Base-by-base conservation (phyloP, 148 eudicot genomes). In the Gaultheria prostrata region DNA sequence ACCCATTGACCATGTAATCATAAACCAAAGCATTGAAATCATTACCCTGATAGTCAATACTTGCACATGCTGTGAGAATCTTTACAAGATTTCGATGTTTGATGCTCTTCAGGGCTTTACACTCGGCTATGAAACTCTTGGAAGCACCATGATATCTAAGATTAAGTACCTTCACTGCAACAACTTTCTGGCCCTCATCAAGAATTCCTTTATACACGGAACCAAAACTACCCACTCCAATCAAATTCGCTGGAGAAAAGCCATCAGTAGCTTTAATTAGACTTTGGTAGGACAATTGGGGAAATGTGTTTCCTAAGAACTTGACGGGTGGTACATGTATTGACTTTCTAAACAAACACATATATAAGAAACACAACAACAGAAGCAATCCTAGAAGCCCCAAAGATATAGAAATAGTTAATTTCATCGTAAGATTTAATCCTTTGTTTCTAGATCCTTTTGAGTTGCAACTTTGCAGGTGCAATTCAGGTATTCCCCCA, bases 401-500 rank as follows among this genome's bases (percentile, higher is more conserved):
- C 1, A 53, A 0, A 14, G 57, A 15, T 53, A 53, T 6, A 1
- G 20, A 4, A 0, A 56, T 2, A 20, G n/a, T 8, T 21, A 59
- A 8, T 21, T 59, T 59, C 26, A n/a, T 9, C 1, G 8, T 21
- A 20, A 1, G 0, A 59, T 2, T 8, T 8, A 59, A 59, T 21
- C 26, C 65, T 59, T 59, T 59, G 26, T 24, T 57, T 57, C 0
- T 28, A 67, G 43, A 39, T 0, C 6, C 43, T 39, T 39, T 39
- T 39, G 28, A 61, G 67, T 12, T 28, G 15, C 59, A 67, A 4
- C 35, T 8, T 1, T 1, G 76, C 3, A n/a, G 50, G 21, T 49
- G 33, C 33, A 81, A 32, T 65, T 81, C 57, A 45, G 28, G n/a
- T 2, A 69, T 45, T 49, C 75, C 83, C 67, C 83, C 83, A 15